These are phyloP conservation scores for Saturnispora serradocipensis DNA, from an alignment of 805 yeast genomes.

Conservation along the genomic window DNA sequence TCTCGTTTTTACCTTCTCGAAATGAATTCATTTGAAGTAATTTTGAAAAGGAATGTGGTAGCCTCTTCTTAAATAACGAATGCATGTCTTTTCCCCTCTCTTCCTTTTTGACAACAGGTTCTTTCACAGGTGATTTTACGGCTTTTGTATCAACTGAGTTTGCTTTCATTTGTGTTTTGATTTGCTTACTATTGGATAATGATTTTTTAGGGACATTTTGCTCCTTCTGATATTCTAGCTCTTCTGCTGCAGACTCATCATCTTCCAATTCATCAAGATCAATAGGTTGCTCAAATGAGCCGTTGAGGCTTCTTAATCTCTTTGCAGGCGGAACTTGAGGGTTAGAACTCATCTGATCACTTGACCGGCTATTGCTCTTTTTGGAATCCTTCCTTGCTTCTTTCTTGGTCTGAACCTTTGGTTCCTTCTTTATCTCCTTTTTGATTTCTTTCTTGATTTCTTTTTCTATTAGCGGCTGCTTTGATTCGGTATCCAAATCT, in stretches of 20 bases:
- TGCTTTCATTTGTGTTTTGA: not conserved
- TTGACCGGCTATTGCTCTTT: not conserved
- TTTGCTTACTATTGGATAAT: not conserved
- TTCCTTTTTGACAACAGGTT: not conserved
- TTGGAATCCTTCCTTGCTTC: not conserved
- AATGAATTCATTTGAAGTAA: constrained; percentile 12
- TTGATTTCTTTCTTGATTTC: not conserved
- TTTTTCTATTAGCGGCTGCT: not conserved
- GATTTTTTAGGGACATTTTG: not conserved
- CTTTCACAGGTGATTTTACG: not conserved
- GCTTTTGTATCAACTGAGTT: not conserved
- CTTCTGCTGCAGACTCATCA: constrained; percentile 2
- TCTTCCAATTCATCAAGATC: constrained; percentile 13
- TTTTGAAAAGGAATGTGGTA: constrained; percentile 9
- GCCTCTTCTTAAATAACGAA: constrained; percentile 6
- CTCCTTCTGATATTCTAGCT: not conserved
- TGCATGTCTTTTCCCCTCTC: not conserved
- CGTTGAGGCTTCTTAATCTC: constrained; percentile 2
- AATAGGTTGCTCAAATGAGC: constrained; percentile 5
- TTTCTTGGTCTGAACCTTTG: not conserved
- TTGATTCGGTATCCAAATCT: not conserved
- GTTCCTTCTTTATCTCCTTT: not conserved
- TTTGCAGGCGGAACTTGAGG: not conserved
- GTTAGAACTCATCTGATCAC: not conserved
- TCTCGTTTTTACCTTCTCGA: constrained; percentile 18